Conservation (phyloP, 768 basidiomycete species). For the Amanita inopinata region DNA sequence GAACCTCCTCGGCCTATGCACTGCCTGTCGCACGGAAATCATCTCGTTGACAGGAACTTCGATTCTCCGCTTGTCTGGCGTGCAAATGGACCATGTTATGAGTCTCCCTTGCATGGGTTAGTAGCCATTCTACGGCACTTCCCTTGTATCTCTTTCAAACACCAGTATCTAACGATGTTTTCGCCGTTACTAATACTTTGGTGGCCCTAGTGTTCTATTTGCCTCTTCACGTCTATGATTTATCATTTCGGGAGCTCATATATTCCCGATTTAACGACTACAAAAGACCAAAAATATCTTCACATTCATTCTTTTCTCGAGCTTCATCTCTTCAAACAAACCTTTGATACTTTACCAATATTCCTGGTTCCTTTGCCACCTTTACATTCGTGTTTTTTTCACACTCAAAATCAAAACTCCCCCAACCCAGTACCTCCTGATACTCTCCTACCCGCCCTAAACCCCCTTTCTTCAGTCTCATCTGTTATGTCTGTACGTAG, state of each 20-base stretch:
- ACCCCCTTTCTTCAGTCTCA: conserved; percentile 22
- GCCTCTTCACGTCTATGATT: conserved; percentile 7
- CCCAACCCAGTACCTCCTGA: too few relatives aligned
- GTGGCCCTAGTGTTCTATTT: conserved; percentile 8
- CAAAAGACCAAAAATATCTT: conserved; percentile 9
- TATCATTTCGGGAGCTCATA: not conserved
- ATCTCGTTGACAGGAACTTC: conserved; percentile 2
- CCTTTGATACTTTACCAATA: conserved; percentile 13
- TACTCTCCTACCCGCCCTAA: conserved; percentile 15
- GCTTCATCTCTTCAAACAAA: conserved; percentile 9
- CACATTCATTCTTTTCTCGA: conserved; percentile 4
- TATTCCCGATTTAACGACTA: conserved; percentile 6
- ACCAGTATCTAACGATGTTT: conserved; percentile 6
- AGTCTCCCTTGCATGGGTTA: conserved; percentile 8
- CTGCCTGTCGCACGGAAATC: not conserved
- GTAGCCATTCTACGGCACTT: not conserved
- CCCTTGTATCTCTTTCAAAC: not conserved
- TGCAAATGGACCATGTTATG: conserved; percentile 9
- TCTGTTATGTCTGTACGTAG: conserved; percentile 17
- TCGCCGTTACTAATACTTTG: conserved; percentile 9
- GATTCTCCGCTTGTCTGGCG: not conserved
- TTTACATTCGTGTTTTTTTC: conserved; percentile 11
- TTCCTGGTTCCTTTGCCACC: conserved; percentile 9
- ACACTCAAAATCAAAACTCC: too few relatives aligned
- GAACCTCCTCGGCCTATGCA: conserved; percentile 1